Evolutionary conservation across 169 alveolate species (phyloP), one percentile per base, ranked within the genome.

Genomic region (Babesia ovata): DNA sequence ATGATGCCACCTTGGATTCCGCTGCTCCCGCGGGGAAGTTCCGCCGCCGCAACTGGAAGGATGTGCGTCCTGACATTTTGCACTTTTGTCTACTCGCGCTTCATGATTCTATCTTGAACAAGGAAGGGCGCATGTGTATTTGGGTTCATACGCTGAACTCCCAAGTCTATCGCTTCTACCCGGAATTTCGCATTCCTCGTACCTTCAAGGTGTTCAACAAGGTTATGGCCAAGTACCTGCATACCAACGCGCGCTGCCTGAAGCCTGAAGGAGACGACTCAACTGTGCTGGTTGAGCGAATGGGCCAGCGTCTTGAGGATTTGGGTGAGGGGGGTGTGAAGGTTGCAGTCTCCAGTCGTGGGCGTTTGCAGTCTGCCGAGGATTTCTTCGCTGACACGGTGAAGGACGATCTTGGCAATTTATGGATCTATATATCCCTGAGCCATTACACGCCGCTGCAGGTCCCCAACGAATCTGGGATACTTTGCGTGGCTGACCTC

Each of bases 141-240:
- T 90, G 85, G 78, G 77, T 90, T 12, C 84, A 86, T 44, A 90
- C 94, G 13, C 48, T 86, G 39, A 81, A 86, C 42, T 75, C 85
- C 19, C 62, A 70, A 22, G 29, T 86, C 36, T 79, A 73, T 57
- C 81, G 75, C 56, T 78, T 90, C 12, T 79, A 87, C 58, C 85
- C 86, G 2, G 78, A 53, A 49, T 90, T 90, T 75, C 86, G 94
- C 24, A 86, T 90, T 16, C 94, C 94, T 12, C 59, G 94, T 33
- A 86, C 90, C 49, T 90, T 78, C 75, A 82, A 84, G 63, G 78
- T 90, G 56, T 90, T 90, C 85, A 86, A 86, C 76, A 90, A 90
- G 81, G 92, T 90, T 44, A 82, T 90, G 71, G 66, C 85, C 16
- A 69, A 67, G 70, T 83, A 57, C 42, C 63, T 83, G 39, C 72